These are phyloP conservation scores for Suillus subaureus DNA, from an alignment of 768 basidiomycete species.

Conservation along the genomic window DNA sequence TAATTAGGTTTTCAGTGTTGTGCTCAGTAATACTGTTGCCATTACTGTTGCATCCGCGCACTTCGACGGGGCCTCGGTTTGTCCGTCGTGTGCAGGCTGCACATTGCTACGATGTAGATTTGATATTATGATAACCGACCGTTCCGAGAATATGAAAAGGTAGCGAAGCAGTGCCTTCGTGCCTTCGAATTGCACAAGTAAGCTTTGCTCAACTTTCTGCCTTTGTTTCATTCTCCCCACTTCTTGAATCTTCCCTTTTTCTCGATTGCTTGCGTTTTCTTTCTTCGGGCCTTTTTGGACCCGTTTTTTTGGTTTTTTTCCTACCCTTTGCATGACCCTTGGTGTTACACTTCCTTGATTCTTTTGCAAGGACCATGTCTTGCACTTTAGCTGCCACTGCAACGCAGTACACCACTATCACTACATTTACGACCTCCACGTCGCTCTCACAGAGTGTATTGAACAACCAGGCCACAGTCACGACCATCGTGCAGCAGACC, in stretches of 20 bases:
- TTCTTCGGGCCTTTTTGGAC: neutral
- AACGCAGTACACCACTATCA: slow-evolving; percentile 43
- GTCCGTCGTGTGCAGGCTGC: neutral
- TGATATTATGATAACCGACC: neutral
- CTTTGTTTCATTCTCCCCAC: slow-evolving; percentile 14
- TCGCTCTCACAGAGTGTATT: slow-evolving; percentile 39
- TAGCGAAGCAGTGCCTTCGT: slow-evolving; percentile 1
- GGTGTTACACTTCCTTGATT: neutral
- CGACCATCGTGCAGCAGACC: slow-evolving; percentile 34
- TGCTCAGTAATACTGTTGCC: neutral
- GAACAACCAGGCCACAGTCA: slow-evolving; percentile 32
- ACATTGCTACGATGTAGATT: no score
- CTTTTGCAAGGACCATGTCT: slow-evolving; percentile 27
- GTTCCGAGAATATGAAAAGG: neutral
- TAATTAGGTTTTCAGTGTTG: neutral
- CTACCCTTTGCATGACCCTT: neutral
- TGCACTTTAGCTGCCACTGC: slow-evolving; percentile 47
- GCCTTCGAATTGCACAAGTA: neutral
- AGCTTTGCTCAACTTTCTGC: slow-evolving; percentile 45
- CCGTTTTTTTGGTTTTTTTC: slow-evolving; percentile 1
- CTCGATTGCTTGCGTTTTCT: slow-evolving; percentile 5
- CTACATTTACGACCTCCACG: slow-evolving; percentile 37
- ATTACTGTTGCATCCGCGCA: neutral
- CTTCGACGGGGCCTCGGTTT: neutral
- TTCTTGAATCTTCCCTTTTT: neutral